Conservation (phyloP, 345 rosid species). For the Lepidium aucheri region DNA sequence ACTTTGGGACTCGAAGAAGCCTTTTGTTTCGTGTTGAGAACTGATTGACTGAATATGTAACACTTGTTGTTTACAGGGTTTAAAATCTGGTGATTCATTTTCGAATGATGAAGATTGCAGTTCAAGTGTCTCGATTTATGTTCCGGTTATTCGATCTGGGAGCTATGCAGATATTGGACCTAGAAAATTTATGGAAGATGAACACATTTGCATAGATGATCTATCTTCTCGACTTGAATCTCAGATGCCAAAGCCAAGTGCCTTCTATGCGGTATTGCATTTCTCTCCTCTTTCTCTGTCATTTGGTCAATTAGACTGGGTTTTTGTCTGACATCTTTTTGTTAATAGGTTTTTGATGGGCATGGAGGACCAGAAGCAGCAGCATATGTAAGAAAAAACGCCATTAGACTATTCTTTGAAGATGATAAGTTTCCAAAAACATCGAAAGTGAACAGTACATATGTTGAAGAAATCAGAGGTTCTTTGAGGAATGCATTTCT, state of each 20-base stretch:
- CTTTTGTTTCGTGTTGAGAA: background rate
- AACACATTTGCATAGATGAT: constrained; percentile 72
- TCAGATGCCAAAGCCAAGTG: constrained; percentile 49
- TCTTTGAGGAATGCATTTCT: constrained; percentile 55
- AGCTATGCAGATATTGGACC: constrained; percentile 64
- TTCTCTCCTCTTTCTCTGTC: background rate
- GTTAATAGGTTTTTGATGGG: constrained; percentile 65
- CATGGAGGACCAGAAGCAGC: constrained; percentile 97
- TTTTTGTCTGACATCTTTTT: background rate
- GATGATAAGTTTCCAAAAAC: constrained; percentile 57
- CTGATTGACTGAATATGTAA: background rate
- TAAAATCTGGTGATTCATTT: background rate
- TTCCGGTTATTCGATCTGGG: constrained; percentile 75
- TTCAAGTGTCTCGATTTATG: constrained; percentile 3
- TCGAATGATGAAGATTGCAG: background rate
- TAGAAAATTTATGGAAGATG: constrained; percentile 75
- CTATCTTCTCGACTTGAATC: constrained; percentile 52
- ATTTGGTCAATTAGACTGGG: background rate
- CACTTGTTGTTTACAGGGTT: background rate
- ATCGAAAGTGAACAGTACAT: constrained; percentile 36
- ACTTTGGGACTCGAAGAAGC: background rate
- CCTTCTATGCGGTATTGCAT: constrained; percentile 59
- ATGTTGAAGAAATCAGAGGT: constrained; percentile 44
- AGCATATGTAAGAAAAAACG: constrained; percentile 61
- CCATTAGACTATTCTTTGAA: constrained; percentile 59